phyloP scores from a whole-genome alignment of 495 filamentous ascomycete species.

The Evernia prunastri region DNA sequence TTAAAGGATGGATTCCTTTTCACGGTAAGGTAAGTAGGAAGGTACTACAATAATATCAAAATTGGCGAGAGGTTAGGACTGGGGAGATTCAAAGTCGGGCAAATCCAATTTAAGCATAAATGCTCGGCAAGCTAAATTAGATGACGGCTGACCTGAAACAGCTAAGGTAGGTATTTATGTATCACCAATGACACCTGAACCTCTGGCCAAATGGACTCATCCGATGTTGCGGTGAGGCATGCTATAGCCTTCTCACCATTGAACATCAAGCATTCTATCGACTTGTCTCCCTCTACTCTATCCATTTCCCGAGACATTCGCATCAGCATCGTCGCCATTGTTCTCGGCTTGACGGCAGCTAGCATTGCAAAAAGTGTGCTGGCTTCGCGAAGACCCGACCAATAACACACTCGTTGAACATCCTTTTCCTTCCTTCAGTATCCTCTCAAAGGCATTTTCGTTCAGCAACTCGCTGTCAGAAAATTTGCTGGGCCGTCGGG shows the following conservation, averaged over 20 bases:
- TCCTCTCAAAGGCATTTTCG: not conserved
- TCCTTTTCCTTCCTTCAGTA: not conserved
- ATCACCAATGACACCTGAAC: constrained; percentile 13
- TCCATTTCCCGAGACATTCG: constrained; percentile 42
- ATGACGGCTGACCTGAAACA: not conserved
- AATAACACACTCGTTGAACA: constrained; percentile 1
- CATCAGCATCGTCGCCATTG: constrained; percentile 43
- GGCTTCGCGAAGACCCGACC: constrained; percentile 16
- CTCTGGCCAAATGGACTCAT: constrained; percentile 37
- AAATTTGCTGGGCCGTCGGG: not conserved
- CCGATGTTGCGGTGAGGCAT: constrained; percentile 48
- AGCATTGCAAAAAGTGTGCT: constrained; percentile 35
- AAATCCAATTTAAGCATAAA: constrained; percentile 9
- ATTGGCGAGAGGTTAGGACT: not conserved
- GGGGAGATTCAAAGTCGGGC: not conserved
- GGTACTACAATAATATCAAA: not conserved
- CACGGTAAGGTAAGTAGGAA: not conserved
- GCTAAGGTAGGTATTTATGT: not conserved
- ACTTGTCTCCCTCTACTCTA: constrained; percentile 42
- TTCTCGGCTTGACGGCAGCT: constrained; percentile 44
- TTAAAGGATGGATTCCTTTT: not conserved
- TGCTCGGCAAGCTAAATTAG: not conserved
- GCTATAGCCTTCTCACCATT: constrained; percentile 41
- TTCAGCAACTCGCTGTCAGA: not conserved
- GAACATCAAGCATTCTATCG: constrained; percentile 41